These are phyloP conservation scores for Periconia sp. DNA, from an alignment of 2,329 filamentous ascomycete genomes.

Conservation along the genomic window DNA sequence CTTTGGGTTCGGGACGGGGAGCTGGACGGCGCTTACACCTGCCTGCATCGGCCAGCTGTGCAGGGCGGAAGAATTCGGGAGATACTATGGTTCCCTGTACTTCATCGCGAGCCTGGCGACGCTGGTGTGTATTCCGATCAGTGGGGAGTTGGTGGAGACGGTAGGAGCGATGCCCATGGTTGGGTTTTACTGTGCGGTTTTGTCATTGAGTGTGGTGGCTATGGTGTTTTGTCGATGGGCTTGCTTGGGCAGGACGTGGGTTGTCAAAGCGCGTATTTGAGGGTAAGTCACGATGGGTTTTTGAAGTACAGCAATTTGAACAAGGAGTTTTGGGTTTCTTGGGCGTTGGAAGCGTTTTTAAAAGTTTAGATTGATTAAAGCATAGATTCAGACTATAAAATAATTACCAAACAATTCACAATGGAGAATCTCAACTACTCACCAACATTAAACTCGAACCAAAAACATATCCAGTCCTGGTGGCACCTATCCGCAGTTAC, in stretches of 20 bases:
- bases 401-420: background rate
- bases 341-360: no score
- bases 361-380: no score
- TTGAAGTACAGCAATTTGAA: no score
- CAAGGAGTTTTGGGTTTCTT: no score
- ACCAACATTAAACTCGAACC: background rate
- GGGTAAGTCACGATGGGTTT: background rate
- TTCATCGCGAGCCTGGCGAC: constrained; percentile 40
- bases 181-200: constrained; percentile 35
- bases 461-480: background rate
- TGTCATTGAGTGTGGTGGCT: constrained; percentile 31
- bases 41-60: constrained; percentile 54
- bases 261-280: constrained; percentile 22
- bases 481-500: background rate
- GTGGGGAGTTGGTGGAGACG: constrained; percentile 37
- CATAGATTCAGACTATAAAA: no score
- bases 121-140: constrained; percentile 39
- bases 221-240: constrained; percentile 41
- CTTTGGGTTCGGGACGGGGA: constrained; percentile 52
- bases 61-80: constrained; percentile 50
- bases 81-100: constrained; percentile 54
- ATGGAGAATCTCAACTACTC: background rate
- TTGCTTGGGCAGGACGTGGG: constrained; percentile 36
- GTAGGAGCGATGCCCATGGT: constrained; percentile 38
- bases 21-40: constrained; percentile 48